phyloP scores from a whole-genome alignment of 805 yeast genomes.

The Ogataea siamensis region DNA sequence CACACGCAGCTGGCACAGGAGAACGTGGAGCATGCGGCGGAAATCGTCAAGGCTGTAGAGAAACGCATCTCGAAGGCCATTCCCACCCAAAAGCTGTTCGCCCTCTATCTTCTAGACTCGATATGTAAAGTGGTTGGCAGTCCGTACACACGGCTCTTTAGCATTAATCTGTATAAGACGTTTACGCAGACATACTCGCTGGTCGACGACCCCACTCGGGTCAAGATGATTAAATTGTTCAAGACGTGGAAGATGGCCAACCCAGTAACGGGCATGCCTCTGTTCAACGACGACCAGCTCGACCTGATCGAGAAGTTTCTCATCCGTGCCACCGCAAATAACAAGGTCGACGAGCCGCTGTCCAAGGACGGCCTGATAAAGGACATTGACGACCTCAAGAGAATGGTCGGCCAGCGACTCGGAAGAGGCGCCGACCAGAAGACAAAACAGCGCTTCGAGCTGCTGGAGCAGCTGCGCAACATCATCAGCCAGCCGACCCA shows the following conservation, averaged over 20 bases:
- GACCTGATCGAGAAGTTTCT: slow-evolving; percentile 74
- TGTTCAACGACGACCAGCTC: slow-evolving; percentile 71
- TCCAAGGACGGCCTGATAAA: slow-evolving; percentile 24
- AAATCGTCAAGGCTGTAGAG: slow-evolving; percentile 73
- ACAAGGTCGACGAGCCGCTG: slow-evolving; percentile 16
- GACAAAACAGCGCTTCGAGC: slow-evolving; percentile 42
- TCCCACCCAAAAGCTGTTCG: slow-evolving; percentile 80
- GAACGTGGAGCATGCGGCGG: slow-evolving; percentile 71
- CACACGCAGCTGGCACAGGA: slow-evolving; percentile 87
- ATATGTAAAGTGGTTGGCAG: slow-evolving; percentile 87
- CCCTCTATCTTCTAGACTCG: slow-evolving; percentile 84
- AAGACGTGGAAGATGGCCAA: slow-evolving; percentile 83
- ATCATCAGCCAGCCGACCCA: slow-evolving; percentile 35
- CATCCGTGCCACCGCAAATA: slow-evolving; percentile 51
- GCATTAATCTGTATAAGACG: slow-evolving; percentile 63
- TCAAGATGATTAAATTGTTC: slow-evolving; percentile 71
- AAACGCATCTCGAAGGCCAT: slow-evolving; percentile 71
- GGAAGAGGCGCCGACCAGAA: slow-evolving; percentile 37
- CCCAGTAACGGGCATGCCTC: slow-evolving; percentile 57
- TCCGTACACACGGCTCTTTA: slow-evolving; percentile 81
- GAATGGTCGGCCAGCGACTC: slow-evolving; percentile 42
- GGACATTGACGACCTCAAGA: slow-evolving; percentile 39
- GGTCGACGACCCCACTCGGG: slow-evolving; percentile 72
- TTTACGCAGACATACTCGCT: slow-evolving; percentile 77
- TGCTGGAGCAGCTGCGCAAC: slow-evolving; percentile 42